These are phyloP conservation scores for Wickerhamomyces hampshirensis DNA, from an alignment of 805 yeast species.

Conservation along the genomic window DNA sequence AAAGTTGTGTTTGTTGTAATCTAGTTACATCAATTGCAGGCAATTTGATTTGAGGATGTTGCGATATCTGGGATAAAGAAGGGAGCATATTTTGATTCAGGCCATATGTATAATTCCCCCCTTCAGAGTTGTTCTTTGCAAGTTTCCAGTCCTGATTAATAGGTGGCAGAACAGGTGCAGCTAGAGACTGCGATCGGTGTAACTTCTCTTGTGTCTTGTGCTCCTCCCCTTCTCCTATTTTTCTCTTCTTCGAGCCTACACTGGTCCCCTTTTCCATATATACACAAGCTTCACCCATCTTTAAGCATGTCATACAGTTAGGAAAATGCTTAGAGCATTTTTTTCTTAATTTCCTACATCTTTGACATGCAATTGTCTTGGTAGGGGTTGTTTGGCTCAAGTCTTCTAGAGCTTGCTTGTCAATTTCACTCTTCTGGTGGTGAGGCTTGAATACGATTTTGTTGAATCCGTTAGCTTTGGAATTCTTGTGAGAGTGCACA, in stretches of 20 bases:
- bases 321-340: constrained; percentile 49
- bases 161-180: background rate
- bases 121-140: background rate
- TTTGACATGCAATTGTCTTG: constrained; percentile 23
- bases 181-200: too few relatives aligned
- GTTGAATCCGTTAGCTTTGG: too few relatives aligned
- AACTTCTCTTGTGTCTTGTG: too few relatives aligned
- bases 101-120: background rate
- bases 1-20: background rate
- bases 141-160: background rate
- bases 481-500: too few relatives aligned
- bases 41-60: constrained; percentile 8
- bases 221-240: background rate
- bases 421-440: constrained; percentile 9
- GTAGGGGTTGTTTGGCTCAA: constrained; percentile 7
- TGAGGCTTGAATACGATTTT: constrained; percentile 16
- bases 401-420: constrained; percentile 1
- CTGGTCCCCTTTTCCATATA: constrained; percentile 18
- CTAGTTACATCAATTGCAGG: constrained; percentile 6
- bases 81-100: background rate
- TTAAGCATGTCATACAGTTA: constrained; percentile 44
- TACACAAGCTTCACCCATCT: constrained; percentile 32
- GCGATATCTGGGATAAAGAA: background rate
- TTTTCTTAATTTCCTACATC: constrained; percentile 33
- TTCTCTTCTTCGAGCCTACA: background rate